phyloP scores from a whole-genome alignment of 1,284 basidiomycete species.

The Irpex sp. region DNA sequence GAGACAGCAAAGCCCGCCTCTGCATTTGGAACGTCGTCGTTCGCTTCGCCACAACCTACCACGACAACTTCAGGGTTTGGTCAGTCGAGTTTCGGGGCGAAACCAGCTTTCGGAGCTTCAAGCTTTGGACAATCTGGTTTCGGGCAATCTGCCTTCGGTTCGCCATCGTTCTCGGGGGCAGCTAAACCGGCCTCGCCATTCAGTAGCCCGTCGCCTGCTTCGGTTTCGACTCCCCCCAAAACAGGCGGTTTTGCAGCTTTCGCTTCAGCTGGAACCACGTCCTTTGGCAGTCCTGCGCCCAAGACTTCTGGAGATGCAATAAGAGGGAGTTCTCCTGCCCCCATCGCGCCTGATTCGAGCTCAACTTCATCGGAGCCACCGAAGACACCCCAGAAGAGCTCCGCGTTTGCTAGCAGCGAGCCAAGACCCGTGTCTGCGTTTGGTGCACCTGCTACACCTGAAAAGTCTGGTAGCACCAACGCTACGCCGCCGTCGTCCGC shows the following conservation, averaged over 20 bases:
- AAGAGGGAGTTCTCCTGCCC: background rate
- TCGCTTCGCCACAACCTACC: constrained; percentile 18
- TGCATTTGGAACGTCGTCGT: constrained; percentile 24
- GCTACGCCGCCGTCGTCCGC: constrained; percentile 1
- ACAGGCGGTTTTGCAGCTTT: constrained; percentile 27
- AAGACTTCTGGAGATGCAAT: background rate
- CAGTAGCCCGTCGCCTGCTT: background rate
- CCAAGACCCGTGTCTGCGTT: constrained; percentile 10
- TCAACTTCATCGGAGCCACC: background rate
- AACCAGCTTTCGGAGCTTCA: constrained; percentile 13
- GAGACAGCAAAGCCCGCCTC: constrained; percentile 15
- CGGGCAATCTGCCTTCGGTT: constrained; percentile 33
- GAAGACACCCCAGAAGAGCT: background rate
- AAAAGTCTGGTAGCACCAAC: constrained; percentile 6
- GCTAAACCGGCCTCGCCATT: constrained; percentile 4
- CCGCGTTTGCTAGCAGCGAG: background rate
- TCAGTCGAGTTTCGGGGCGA: constrained; percentile 14
- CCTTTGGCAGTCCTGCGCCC: constrained; percentile 22
- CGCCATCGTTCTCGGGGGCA: constrained; percentile 18
- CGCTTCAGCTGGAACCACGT: constrained; percentile 25
- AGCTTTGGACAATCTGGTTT: constrained; percentile 31
- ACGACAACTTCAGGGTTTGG: constrained; percentile 21
- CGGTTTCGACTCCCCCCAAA: constrained; percentile 17
- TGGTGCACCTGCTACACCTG: background rate
- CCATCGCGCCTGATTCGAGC: background rate